Evolutionary conservation across 192 early-diverging fungal species (phyloP).

Genomic region (Lobulomyces angularis): DNA sequence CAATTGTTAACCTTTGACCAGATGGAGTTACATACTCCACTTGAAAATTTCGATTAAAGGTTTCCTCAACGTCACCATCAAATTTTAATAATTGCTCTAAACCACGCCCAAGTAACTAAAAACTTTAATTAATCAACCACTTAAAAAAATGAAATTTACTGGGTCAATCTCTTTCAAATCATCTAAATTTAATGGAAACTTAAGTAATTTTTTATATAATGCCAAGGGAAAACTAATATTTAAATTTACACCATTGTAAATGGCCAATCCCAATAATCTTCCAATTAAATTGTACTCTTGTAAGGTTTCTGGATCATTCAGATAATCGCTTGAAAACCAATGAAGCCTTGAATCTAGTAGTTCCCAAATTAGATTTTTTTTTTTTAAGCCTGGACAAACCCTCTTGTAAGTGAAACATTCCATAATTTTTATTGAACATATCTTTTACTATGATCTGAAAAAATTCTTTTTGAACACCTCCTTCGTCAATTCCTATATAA

Average conservation of each 20-base stretch:
- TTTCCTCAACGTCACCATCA: conserved; percentile 55
- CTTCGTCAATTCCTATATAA: conserved; percentile 65
- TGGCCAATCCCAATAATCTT: conserved; percentile 72
- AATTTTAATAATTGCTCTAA: conserved; percentile 55
- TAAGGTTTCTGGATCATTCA: conserved; percentile 10
- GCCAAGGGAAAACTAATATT: conserved; percentile 69
- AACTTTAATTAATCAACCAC: neutral
- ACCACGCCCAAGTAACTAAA: conserved; percentile 48
- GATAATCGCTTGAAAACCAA: conserved; percentile 9
- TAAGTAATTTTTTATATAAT: conserved; percentile 78
- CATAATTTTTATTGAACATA: conserved; percentile 67
- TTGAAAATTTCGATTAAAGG: conserved; percentile 63
- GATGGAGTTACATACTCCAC: conserved; percentile 52
- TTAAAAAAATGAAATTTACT: conserved; percentile 3
- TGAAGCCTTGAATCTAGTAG: conserved; percentile 4
- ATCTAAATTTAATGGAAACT: conserved; percentile 38
- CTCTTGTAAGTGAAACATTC: conserved; percentile 22
- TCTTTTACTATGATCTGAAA: conserved; percentile 79
- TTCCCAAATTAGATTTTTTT: conserved; percentile 8
- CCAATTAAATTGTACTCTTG: conserved; percentile 31
- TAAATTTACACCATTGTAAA: conserved; percentile 81
- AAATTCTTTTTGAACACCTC: conserved; percentile 88
- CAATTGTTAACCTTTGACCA: conserved; percentile 46
- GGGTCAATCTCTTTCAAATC: conserved; percentile 72
- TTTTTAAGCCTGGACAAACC: conserved; percentile 32